Conservation (phyloP, 768 basidiomycete genomes). For the Lepiota venenata region DNA sequence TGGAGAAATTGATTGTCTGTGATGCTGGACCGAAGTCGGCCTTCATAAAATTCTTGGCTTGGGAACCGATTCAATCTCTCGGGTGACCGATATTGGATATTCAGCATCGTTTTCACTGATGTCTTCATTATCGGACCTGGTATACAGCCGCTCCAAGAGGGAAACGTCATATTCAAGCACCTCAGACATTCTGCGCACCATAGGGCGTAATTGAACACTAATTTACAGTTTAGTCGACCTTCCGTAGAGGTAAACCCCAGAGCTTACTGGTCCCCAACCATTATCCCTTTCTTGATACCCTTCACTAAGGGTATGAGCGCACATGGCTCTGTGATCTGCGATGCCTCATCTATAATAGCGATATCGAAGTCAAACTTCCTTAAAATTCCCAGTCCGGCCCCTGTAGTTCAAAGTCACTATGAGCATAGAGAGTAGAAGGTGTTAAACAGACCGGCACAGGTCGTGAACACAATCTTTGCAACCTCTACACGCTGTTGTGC, state of each 20-base stretch:
- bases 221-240: neutral
- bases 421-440: neutral
- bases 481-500: conserved; percentile 56
- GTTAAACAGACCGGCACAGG: conserved; percentile 47
- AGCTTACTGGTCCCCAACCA: conserved; percentile 71
- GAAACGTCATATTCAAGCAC: conserved; percentile 58
- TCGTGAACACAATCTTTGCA: conserved; percentile 60
- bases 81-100: conserved; percentile 68
- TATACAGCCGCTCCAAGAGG: conserved; percentile 58
- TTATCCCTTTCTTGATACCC: conserved; percentile 50
- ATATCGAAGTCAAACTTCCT: conserved; percentile 56
- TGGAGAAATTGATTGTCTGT: conserved; percentile 31
- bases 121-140: conserved; percentile 24
- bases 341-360: conserved; percentile 67
- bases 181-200: conserved; percentile 55
- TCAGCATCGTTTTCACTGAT: conserved; percentile 60
- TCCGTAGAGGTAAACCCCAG: neutral
- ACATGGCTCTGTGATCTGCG: conserved; percentile 65
- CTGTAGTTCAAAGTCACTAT: conserved; percentile 17
- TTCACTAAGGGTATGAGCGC: conserved; percentile 68
- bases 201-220: conserved; percentile 68
- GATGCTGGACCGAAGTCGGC: conserved; percentile 45
- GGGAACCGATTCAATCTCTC: conserved; percentile 56
- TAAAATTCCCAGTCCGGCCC: conserved; percentile 56
- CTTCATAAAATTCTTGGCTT: conserved; percentile 61